Base-by-base conservation (phyloP, 139 green algal species). In the Chlorella sorokiniana region DNA sequence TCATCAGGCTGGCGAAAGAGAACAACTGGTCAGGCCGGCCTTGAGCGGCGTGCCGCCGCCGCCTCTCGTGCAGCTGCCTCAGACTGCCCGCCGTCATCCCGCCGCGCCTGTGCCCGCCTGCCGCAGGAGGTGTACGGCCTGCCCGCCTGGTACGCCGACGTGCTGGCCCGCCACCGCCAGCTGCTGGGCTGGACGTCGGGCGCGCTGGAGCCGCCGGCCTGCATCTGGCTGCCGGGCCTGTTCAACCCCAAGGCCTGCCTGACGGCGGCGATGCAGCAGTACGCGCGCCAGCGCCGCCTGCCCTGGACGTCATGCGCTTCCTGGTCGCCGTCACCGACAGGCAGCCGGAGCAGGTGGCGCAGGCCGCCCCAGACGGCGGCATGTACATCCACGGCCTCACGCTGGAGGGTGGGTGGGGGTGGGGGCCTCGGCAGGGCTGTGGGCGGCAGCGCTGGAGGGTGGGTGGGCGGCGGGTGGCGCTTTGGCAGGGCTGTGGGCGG, bases 241-340 rank as follows among this genome's bases (percentile, higher is more conserved):
- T 97, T 97, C 91, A 97, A 97, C 86, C 95, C 95, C 27, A 92
- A 96, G 91, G 94, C 92, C 9, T 98, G 98, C 89, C 88, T 98
- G 25, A 98, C 95, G 20, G 95, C 95, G 0, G 94, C 98, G 31
- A 95, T 97, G 92, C 94, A 97, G 87, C 93, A 92, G 27, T 96
- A 93, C 1, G 94, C 94, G 0, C 89, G 94, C 35, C 88, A 92
- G 48, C 95, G 94, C 80, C 91, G 94, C 81, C 98, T 94, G 92
- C 91, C 95, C 90, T 98, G 54, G 95, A 98, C 70, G 78, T 76
- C 85, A 83, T 42, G 72, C 44, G 63, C 4, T 81, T 73, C 38
- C 69, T 97, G 42, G 93, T 90, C 16, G 88, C 94, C 78, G 93
- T 96, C 22, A 98, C 94, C 27, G 96, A 95, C 87, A 96, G 95